phyloP scores from a whole-genome alignment of 805 yeast genomes.

The Starmerella geochares region DNA sequence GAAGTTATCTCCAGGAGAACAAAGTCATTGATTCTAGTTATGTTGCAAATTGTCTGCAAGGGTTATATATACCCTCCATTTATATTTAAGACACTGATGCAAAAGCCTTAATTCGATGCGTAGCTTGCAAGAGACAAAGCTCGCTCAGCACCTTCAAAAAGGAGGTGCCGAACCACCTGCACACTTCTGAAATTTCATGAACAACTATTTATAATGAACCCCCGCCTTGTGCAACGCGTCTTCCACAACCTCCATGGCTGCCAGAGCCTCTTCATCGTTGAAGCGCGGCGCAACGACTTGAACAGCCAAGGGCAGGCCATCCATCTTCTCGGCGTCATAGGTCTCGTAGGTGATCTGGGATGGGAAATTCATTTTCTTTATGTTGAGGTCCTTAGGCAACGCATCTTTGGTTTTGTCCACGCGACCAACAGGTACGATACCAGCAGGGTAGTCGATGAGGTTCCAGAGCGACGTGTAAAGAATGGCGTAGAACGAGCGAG shows the following conservation, averaged over 20 bases:
- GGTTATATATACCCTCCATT: no score
- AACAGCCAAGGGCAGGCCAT: constrained; percentile 53
- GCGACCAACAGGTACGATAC: constrained; percentile 48
- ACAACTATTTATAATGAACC: neutral
- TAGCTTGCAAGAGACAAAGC: no score
- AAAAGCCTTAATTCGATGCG: no score
- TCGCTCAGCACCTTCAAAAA: no score
- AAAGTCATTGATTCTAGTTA: no score
- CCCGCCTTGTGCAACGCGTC: constrained; percentile 16
- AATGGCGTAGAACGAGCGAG: constrained; percentile 32
- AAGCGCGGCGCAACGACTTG: constrained; percentile 51
- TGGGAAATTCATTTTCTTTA: constrained; percentile 30
- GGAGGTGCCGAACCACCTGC: no score
- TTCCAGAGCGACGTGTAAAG: constrained; percentile 50
- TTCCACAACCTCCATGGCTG: constrained; percentile 38
- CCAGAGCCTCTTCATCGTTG: constrained; percentile 53
- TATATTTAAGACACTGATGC: no score
- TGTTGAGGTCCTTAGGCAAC: constrained; percentile 28
- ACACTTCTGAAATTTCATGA: no score
- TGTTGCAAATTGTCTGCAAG: no score
- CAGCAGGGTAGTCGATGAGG: constrained; percentile 47
- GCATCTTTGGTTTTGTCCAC: constrained; percentile 37
- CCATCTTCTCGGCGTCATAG: constrained; percentile 44
- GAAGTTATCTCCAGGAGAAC: no score
- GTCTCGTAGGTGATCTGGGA: constrained; percentile 38